Evolutionary conservation across 306 rosid genomes (phyloP).

Genomic region (Prosopis cineraria): DNA sequence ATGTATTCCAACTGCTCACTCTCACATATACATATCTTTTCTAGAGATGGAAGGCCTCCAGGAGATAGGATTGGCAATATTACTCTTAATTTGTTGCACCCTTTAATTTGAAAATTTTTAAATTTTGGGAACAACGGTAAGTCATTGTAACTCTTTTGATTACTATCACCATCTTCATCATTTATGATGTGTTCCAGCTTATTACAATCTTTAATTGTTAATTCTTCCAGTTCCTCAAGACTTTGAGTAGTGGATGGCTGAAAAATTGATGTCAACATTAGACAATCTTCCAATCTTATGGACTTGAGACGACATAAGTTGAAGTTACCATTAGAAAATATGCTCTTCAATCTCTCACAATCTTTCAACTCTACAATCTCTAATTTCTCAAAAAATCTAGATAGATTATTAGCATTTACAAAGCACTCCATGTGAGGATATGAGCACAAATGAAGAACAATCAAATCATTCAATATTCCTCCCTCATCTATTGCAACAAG

Average conservation of each 20-base stretch:
- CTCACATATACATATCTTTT: slow-evolving; percentile 17
- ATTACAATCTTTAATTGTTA: background rate
- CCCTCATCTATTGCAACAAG: slow-evolving; percentile 4
- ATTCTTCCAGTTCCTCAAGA: slow-evolving; percentile 7
- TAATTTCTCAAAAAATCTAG: background rate
- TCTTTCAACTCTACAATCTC: background rate
- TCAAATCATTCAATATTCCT: slow-evolving; percentile 1
- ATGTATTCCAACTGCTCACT: no score
- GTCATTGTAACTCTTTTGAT: background rate
- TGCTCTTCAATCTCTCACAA: background rate
- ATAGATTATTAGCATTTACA: background rate
- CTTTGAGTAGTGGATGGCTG: background rate
- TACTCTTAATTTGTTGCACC: slow-evolving; percentile 5
- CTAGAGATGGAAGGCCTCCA: slow-evolving; percentile 17
- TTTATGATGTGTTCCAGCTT: background rate
- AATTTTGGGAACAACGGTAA: slow-evolving; percentile 33
- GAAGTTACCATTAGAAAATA: background rate
- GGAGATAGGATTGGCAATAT: slow-evolving; percentile 22
- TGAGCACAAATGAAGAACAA: background rate
- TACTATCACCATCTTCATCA: background rate
- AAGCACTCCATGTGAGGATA: slow-evolving; percentile 9
- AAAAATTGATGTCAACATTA: background rate
- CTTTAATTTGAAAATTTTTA: slow-evolving; percentile 2
- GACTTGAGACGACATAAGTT: background rate
- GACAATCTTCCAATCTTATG: background rate